A percentile compares a stretch with the other conserved stretches of the same genome.
Evolutionary conservation across 495 filamentous ascomycete species (phyloP).

Genomic region (Neurospora sublineolata): DNA sequence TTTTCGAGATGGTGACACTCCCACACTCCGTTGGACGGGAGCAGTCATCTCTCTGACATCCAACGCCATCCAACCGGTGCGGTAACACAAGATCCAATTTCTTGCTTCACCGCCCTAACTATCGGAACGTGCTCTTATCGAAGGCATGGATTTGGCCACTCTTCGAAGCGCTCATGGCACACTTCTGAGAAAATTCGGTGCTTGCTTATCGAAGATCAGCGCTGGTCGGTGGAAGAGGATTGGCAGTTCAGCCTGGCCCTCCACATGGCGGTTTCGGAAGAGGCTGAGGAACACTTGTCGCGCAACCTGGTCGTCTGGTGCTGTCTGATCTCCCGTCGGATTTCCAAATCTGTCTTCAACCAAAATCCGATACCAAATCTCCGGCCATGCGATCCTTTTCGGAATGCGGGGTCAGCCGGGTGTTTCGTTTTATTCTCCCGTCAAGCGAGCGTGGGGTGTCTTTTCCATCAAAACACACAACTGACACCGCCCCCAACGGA

Average conservation of each 20-base stretch:
- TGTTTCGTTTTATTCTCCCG: neutral
- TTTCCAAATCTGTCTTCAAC: neutral
- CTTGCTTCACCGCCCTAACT: neutral
- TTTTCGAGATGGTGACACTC: neutral
- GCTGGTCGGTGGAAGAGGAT: neutral
- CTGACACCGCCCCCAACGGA: neutral
- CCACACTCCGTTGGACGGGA: neutral
- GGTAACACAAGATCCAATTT: neutral
- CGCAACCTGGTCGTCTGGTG: neutral
- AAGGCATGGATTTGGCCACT: neutral
- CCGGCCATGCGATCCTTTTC: neutral
- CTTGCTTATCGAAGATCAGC: neutral
- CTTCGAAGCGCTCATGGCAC: neutral
- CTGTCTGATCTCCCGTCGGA: neutral
- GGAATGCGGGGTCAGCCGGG: slow-evolving; percentile 1
- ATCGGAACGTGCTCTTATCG: neutral
- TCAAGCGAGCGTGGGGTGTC: slow-evolving; percentile 1
- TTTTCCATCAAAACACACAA: neutral
- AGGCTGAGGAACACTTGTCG: neutral
- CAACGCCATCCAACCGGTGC: neutral
- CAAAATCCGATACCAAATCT: neutral
- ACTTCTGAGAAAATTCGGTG: neutral
- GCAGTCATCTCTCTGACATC: neutral
- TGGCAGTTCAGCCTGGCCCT: neutral
- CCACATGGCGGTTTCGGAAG: neutral